Base-by-base conservation (phyloP, 495 filamentous ascomycete species). In the Chlorociboria aeruginascens region DNA sequence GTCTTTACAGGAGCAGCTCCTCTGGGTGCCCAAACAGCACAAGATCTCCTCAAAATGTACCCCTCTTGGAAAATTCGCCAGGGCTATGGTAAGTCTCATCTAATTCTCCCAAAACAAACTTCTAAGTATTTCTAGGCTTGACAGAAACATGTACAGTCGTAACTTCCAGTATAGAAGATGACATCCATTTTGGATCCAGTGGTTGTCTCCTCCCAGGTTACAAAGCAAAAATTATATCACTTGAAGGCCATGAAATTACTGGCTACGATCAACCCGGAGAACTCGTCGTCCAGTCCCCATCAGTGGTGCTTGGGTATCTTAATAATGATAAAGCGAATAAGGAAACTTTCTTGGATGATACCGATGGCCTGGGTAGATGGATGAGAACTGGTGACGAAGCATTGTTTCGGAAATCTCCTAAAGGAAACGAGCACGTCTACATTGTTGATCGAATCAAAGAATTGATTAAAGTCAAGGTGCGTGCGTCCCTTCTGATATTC, bases 381-480 rank as follows among this genome's bases (percentile, higher is more conserved):
- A 79, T 95, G 73, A 73, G 73, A 16, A 95, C 89, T 0, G 89
- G 89, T 17, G 89, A 95, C 56, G 86, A 93, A 58, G 88, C 81
- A 0, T 70, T 89, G 9, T 65, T 94, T 17, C 69, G 72, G 12
- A 71, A 76, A 60, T 63, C 74, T 12, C 74, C 82, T 0, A 38
- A 32, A 25, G 82, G 81, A 8, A 65, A 81, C 42, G 86, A 94
- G 61, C 89, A 95, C 58, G 53, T 93, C 32, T 80, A 81, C 53
- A 84, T 95, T 36, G 83, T 89, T 3, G 89, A 95, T 59, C 77
- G 89, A 2, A 81, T 95, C 57, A 95, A 95, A 70, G 89, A 95
- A 64, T 67, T 95, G 45, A 93, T 95, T 67, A 95, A 95, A 65
- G 83, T 88, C 56, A 94, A 93, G 77, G 85, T 86, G 63, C 35